These are phyloP conservation scores for Russula emetica DNA, from an alignment of 768 basidiomycete species.

Conservation along the genomic window DNA sequence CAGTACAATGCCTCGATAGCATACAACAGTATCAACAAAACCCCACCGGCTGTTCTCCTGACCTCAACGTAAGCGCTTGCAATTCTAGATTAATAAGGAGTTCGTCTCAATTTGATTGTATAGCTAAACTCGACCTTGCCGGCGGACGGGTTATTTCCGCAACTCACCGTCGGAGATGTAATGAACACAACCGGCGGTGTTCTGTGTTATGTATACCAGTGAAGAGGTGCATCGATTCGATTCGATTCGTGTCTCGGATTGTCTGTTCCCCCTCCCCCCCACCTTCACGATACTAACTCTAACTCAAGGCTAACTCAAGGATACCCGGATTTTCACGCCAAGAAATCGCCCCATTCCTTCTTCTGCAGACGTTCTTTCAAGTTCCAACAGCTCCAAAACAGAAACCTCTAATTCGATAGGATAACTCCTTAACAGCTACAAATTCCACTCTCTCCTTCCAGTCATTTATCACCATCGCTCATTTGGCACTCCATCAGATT, in stretches of 20 bases:
- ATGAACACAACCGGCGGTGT: conserved; percentile 34
- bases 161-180: conserved; percentile 31
- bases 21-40: conserved; percentile 28
- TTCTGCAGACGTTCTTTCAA: background rate
- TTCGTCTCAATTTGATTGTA: background rate
- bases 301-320: too few relatives aligned
- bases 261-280: background rate
- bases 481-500: background rate
- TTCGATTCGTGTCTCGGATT: background rate
- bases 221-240: background rate
- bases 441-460: too few relatives aligned
- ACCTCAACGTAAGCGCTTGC: conserved; percentile 27
- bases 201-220: conserved; percentile 40
- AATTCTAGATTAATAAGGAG: too few relatives aligned
- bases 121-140: conserved; percentile 34
- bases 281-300: background rate
- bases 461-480: background rate
- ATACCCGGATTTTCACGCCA: background rate
- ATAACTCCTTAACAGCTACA: too few relatives aligned
- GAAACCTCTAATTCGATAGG: too few relatives aligned
- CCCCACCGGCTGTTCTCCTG: conserved; percentile 31
- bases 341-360: background rate
- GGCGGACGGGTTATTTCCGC: conserved; percentile 31
- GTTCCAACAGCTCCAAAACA: background rate
- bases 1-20: conserved; percentile 32